Evolutionary conservation across 306 rosid species (phyloP), one percentile per base, ranked within the genome.

Genomic region (Casuarina glauca): DNA sequence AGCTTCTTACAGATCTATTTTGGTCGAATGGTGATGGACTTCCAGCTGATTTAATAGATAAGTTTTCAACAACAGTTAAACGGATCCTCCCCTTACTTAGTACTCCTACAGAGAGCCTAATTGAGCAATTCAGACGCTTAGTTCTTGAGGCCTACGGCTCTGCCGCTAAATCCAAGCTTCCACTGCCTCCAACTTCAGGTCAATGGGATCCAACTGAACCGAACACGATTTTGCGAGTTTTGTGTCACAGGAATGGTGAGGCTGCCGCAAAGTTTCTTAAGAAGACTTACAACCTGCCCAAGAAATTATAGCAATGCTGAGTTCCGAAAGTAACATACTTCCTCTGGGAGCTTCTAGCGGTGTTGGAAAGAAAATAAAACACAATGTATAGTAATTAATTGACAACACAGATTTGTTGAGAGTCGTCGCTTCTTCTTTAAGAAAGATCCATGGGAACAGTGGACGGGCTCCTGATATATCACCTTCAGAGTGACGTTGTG

Each of bases 1-100:
- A 90, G 87, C 84, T 75, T 86, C 88, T 95, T 32, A 86, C 87
- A 0, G 97, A 90, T 76, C 86, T 95, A 53, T 93, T 95, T 86
- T 95, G 99, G 99, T 95, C 99, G 13, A 90, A 87, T 48, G 99
- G 99, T 62, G 97, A 93, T 83, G 97, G 99, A 44, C 83, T 95
- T 77, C 99, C 99, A 1, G 77, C 75, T 44, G 97, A 95, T 57
- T 77, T 93, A 76, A 91, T 95, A 41, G 86, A 80, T 55, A 95
- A 90, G 74, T 86, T 78, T 54, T 89, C 97, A 11, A 66, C 84
- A 46, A 90, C 78, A 0, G 87, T 84, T 45, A 91, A 79, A 77
- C 77, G 62, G 76, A 74, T 88, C 8, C 92, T 93, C 45, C 86
- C 92, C 67, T 76, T 95, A 70, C 90, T 91, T 80, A 72, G 4